Percentiles rank a stretch among this genome's conserved stretches.
Evolutionary conservation across 768 basidiomycete genomes (phyloP).

Genomic region (Boletus rufocinnamomeus): DNA sequence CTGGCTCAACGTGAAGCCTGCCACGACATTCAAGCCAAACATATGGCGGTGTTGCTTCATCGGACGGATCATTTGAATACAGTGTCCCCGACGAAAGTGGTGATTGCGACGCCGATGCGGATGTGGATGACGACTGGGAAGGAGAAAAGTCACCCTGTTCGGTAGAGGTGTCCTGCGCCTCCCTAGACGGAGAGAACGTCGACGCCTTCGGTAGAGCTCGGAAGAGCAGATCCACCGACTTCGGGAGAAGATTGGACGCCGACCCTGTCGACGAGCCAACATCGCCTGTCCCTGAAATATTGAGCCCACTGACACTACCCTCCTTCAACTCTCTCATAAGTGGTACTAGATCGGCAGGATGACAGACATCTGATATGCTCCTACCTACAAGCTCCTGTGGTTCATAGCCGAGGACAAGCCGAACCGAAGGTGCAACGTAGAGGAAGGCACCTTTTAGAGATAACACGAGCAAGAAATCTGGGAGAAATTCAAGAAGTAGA

Average conservation of each 20-base stretch:
- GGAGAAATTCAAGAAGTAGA: slow-evolving; percentile 58
- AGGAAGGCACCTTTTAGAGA: slow-evolving; percentile 92
- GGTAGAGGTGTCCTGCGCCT: not conserved
- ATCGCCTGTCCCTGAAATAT: slow-evolving; percentile 22
- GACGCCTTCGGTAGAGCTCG: slow-evolving; percentile 66
- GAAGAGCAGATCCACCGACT: slow-evolving; percentile 82
- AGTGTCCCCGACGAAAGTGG: not conserved
- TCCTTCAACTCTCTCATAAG: slow-evolving; percentile 92
- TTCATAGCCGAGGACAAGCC: slow-evolving; percentile 80
- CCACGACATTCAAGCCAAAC: slow-evolving; percentile 94
- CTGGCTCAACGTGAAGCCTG: slow-evolving; percentile 85
- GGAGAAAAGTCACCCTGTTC: not conserved
- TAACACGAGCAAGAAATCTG: slow-evolving; percentile 89
- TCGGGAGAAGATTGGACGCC: slow-evolving; percentile 36
- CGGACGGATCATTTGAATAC: slow-evolving; percentile 1
- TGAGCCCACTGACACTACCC: slow-evolving; percentile 25
- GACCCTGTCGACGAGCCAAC: slow-evolving; percentile 12
- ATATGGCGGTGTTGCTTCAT: slow-evolving; percentile 42
- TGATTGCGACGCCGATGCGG: not conserved
- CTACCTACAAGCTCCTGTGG: slow-evolving; percentile 82
- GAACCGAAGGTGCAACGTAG: slow-evolving; percentile 85
- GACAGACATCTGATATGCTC: slow-evolving; percentile 78
- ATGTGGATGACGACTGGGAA: slow-evolving; percentile 1
- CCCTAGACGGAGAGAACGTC: not conserved
- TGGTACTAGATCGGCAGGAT: slow-evolving; percentile 87